phyloP scores from a whole-genome alignment of 148 eudicot species.

The Rhododendron henanense region DNA sequence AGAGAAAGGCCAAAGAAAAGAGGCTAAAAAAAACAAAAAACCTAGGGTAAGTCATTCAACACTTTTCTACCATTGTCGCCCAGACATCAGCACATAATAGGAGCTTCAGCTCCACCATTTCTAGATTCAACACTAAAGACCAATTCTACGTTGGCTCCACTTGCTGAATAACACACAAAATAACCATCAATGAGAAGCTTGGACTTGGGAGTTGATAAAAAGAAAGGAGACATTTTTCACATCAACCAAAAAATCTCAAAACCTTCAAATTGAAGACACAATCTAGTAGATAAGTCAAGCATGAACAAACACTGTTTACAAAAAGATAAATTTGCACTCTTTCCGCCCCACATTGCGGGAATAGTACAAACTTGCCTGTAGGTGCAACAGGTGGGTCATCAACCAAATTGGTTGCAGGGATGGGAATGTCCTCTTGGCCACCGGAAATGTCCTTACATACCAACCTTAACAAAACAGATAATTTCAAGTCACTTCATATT shows the following conservation, averaged over 20 bases:
- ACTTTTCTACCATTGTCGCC: neutral
- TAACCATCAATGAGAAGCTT: neutral
- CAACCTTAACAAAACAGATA: constrained; percentile 42
- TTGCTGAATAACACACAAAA: neutral
- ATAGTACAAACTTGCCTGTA: constrained; percentile 38
- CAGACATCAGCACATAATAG: neutral
- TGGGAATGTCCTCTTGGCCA: constrained; percentile 65
- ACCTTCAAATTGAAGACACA: neutral
- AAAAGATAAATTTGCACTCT: neutral
- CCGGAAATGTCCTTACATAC: constrained; percentile 73
- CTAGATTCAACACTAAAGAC: neutral
- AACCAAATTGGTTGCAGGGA: constrained; percentile 89
- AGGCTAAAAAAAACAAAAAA: neutral
- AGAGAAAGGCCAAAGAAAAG: neutral
- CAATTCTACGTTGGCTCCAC: neutral
- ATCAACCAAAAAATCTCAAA: neutral
- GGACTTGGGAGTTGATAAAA: neutral
- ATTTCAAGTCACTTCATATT: neutral
- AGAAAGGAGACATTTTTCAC: neutral
- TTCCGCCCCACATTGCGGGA: neutral
- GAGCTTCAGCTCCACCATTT: neutral
- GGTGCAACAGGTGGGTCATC: constrained; percentile 76
- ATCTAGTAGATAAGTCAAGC: neutral
- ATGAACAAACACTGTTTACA: neutral
- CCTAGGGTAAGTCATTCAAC: neutral